Evolutionary conservation across 805 yeast species (phyloP), one percentile per base, ranked within the genome.

Genomic region (Spathaspora sp.): DNA sequence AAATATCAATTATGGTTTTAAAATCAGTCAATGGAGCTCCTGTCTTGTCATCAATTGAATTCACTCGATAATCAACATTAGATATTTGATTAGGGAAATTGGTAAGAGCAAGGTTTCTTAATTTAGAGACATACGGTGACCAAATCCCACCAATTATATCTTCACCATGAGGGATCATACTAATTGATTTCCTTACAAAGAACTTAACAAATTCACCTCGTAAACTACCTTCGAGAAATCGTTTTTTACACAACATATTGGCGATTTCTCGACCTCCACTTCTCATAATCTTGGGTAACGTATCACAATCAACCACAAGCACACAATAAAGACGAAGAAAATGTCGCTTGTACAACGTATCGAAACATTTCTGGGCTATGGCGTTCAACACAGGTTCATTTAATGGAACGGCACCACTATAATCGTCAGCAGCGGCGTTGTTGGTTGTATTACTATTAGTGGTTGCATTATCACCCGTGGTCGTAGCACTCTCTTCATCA

Each of bases 181-280:
- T 77, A 8, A 90, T 70, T 0, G 91, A 81, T 47, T 79, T 79
- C 28, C 80, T 72, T 20, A 87, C 76, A 54, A 86, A 85, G 63
- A 91, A 94, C 62, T 89, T 90, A 49, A 91, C 90, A 67, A 83
- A 92, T 26, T 81, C 85, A 0, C 96, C 85, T n/a, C 81, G 77
- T 19, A 94, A 70, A n/a, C 79, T 75, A 1, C 98, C 98, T 57
- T 83, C 87, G 42, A 84, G 74, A 63, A 91, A 91, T 57, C 82
- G 79, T 57, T 85, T 81, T 61, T 85, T 89, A 68, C 88, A 90
- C 60, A 84, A 78, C 87, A 84, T 89, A 59, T 92, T 94, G 0
- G 98, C 98, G 55, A 94, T 87, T 59, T 94, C 98, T 18, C 89
- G 76, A 8, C 97, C 86, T 19, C 97, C 97, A 66, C 89, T 83